Percentiles rank a stretch among this genome's conserved stretches.
These are phyloP conservation scores for Acmispon strigosus DNA, from an alignment of 306 rosid species.

Conservation along the genomic window DNA sequence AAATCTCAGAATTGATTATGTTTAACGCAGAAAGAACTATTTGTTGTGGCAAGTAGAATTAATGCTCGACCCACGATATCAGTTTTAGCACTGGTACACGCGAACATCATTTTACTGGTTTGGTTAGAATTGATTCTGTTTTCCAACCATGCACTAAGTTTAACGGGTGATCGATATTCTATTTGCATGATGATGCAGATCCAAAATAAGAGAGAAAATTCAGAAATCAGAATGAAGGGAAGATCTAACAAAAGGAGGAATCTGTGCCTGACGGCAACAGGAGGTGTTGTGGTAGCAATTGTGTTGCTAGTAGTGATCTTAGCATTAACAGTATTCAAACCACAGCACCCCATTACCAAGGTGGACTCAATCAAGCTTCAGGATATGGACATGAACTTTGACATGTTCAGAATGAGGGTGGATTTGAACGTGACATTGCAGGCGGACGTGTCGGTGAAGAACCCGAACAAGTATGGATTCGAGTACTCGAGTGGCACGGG, in stretches of 20 bases:
- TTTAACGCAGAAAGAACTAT: too few relatives aligned
- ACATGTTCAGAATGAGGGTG: background rate
- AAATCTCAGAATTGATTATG: too few relatives aligned
- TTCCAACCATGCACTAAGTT: too few relatives aligned
- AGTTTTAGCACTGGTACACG: too few relatives aligned
- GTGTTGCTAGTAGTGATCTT: conserved; percentile 24
- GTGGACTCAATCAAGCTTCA: conserved; percentile 25
- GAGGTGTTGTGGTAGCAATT: background rate
- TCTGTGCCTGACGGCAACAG: conserved; percentile 18
- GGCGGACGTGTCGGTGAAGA: conserved; percentile 31
- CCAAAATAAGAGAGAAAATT: background rate
- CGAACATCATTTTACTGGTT: too few relatives aligned
- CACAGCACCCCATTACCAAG: conserved; percentile 18
- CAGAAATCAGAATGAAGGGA: background rate
- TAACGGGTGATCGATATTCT: background rate
- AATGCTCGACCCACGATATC: too few relatives aligned
- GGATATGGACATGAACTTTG: conserved; percentile 22
- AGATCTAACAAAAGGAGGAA: conserved; percentile 10
- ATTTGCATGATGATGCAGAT: conserved; percentile 15
- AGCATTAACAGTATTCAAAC: conserved; percentile 45
- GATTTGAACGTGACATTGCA: conserved; percentile 41
- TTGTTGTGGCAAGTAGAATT: too few relatives aligned
- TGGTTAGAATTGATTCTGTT: too few relatives aligned
- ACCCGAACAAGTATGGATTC: conserved; percentile 51
- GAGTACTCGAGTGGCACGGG: conserved; percentile 34